Conservation (phyloP, 805 yeast species). For the Lipomyces spencermartinsiae region DNA sequence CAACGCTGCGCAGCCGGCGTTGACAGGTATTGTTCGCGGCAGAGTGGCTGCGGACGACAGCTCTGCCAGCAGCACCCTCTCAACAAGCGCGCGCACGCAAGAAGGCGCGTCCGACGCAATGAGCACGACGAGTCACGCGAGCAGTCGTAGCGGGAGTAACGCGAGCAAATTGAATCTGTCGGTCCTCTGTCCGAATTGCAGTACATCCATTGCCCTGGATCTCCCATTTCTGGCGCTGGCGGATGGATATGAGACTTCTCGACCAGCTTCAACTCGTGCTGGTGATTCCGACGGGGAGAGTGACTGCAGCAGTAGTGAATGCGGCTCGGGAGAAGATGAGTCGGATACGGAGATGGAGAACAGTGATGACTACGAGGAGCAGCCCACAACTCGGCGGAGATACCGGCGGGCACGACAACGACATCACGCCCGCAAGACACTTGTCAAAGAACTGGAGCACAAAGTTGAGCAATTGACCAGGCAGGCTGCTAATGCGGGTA, state of each 20-base stretch:
- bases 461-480: slow-evolving; percentile 22
- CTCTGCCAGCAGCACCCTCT: not conserved
- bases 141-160: not conserved
- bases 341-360: not conserved
- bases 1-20: not conserved
- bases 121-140: slow-evolving; percentile 1
- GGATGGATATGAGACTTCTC: slow-evolving; percentile 10
- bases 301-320: slow-evolving; percentile 5
- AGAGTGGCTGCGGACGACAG: not conserved
- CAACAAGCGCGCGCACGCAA: too few relatives aligned
- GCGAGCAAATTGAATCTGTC: slow-evolving; percentile 22
- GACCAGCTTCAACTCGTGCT: not conserved
- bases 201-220: slow-evolving; percentile 31
- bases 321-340: slow-evolving; percentile 6
- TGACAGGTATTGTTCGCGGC: not conserved
- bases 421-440: slow-evolving; percentile 6
- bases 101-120: not conserved
- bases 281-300: slow-evolving; percentile 4
- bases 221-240: slow-evolving; percentile 29
- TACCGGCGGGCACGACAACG: slow-evolving; percentile 4
- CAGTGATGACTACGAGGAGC: not conserved
- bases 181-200: slow-evolving; percentile 31
- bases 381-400: not conserved
- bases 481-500: slow-evolving; percentile 20
- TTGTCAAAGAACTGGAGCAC: slow-evolving; percentile 16